Evolutionary conservation across 2,329 filamentous ascomycete species (phyloP).

Genomic region (Catunica adiposa): DNA sequence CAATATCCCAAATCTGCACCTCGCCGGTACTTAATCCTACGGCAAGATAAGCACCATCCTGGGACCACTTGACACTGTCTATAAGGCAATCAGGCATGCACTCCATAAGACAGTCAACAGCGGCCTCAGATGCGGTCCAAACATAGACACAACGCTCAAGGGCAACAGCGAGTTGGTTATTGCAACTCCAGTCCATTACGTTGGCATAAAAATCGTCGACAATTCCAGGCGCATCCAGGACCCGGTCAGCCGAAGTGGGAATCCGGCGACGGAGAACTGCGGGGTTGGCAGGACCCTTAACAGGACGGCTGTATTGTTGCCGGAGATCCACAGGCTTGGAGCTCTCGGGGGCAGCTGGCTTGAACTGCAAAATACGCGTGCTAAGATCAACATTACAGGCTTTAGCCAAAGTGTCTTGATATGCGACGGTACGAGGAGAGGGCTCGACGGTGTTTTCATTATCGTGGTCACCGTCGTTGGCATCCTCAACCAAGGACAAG

Average conservation of each 20-base stretch:
- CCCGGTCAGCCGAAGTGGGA: constrained; percentile 85
- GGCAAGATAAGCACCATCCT: constrained; percentile 88
- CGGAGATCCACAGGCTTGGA: constrained; percentile 96
- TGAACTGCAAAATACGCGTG: constrained; percentile 93
- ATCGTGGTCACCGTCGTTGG: constrained; percentile 54
- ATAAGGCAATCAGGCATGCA: constrained; percentile 83
- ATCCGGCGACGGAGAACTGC: constrained; percentile 85
- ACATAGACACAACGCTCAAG: constrained; percentile 95
- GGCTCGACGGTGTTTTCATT: constrained; percentile 58
- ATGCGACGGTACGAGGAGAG: constrained; percentile 75
- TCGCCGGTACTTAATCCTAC: constrained; percentile 90
- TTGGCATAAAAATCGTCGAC: constrained; percentile 99
- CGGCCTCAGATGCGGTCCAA: constrained; percentile 90
- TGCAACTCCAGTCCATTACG: constrained; percentile 92
- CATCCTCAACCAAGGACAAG: constrained; percentile 56
- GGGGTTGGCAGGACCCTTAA: constrained; percentile 60
- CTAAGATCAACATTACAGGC: constrained; percentile 87
- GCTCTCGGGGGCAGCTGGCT: constrained; percentile 93
- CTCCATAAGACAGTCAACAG: constrained; percentile 77
- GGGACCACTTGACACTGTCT: constrained; percentile 97
- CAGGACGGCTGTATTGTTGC: constrained; percentile 91
- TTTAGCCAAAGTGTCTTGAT: constrained; percentile 76
- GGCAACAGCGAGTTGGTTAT: constrained; percentile 95
- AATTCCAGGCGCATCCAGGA: constrained; percentile 86
- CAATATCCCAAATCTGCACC: constrained; percentile 98